Evolutionary conservation across 139 green algal genomes (phyloP).

Genomic region (Chlorella sp.): DNA sequence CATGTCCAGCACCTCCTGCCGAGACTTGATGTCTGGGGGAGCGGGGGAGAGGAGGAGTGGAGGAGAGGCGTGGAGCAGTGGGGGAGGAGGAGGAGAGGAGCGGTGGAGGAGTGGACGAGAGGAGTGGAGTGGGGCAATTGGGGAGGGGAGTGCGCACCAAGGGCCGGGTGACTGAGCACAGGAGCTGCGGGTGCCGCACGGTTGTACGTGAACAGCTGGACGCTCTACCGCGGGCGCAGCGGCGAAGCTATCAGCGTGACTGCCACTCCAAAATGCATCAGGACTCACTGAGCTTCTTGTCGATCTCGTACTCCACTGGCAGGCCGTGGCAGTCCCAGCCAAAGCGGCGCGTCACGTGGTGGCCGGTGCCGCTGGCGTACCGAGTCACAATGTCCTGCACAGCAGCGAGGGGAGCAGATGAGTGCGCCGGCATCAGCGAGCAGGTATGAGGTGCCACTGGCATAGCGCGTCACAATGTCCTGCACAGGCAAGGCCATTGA

Average conservation of each 20-base stretch:
- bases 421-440: too few species aligned
- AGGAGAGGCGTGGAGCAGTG: neutral
- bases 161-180: too few species aligned
- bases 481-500: conserved; percentile 41
- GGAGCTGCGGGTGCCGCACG: too few species aligned
- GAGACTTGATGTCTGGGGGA: conserved; percentile 85
- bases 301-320: conserved; percentile 99
- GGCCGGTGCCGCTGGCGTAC: conserved; percentile 88
- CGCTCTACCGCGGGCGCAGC: too few species aligned
- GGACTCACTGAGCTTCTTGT: conserved; percentile 94
- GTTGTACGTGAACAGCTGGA: too few species aligned
- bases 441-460: conserved; percentile 77
- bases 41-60: neutral
- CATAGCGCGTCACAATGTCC: conserved; percentile 98
- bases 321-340: conserved; percentile 99
- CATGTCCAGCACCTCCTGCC: conserved; percentile 91
- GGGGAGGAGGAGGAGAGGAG: too few species aligned
- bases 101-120: too few species aligned
- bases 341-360: conserved; percentile 92
- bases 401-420: too few species aligned
- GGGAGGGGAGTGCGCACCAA: too few species aligned
- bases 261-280: too few species aligned
- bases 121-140: too few species aligned
- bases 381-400: conserved; percentile 96
- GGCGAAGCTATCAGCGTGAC: too few species aligned